Conservation (phyloP, 108 stramenopile genomes). For the Phaeodactylum tricornutum region DNA sequence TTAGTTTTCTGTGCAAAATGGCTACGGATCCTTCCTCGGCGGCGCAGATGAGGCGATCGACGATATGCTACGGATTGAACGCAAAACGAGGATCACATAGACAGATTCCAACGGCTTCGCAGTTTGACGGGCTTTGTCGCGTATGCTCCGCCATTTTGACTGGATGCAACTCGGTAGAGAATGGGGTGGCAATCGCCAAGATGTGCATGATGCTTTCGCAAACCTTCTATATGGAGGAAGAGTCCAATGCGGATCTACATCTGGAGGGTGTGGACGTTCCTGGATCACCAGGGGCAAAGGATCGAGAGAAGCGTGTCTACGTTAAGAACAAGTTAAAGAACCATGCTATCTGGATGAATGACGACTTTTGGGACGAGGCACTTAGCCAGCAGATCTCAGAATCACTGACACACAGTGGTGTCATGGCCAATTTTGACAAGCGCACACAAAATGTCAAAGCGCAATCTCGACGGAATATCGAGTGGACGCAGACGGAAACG, state of each 20-base stretch:
- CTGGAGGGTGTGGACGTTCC: neutral
- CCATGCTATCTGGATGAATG: constrained; percentile 50
- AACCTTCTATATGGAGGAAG: constrained; percentile 36
- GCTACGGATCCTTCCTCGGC: constrained; percentile 23
- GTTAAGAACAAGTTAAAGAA: constrained; percentile 31
- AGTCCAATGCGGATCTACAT: neutral
- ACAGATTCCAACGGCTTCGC: constrained; percentile 12
- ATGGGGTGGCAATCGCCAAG: constrained; percentile 53
- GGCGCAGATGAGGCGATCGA: constrained; percentile 27
- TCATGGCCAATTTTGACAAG: constrained; percentile 48
- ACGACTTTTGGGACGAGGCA: constrained; percentile 68
- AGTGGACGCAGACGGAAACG: constrained; percentile 21
- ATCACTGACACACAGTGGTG: constrained; percentile 49
- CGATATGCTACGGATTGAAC: constrained; percentile 56
- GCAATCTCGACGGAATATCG: constrained; percentile 12
- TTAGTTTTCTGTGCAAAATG: constrained; percentile 19
- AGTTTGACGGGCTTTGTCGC: constrained; percentile 50
- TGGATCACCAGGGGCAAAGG: neutral
- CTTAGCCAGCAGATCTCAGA: constrained; percentile 54
- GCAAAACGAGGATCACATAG: constrained; percentile 42
- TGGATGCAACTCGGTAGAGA: constrained; percentile 27
- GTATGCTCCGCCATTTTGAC: constrained; percentile 47
- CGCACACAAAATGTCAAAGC: constrained; percentile 4
- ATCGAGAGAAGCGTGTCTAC: constrained; percentile 24
- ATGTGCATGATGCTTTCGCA: constrained; percentile 68